Base-by-base conservation (phyloP, 805 yeast species). In the Starmerella sp. region DNA sequence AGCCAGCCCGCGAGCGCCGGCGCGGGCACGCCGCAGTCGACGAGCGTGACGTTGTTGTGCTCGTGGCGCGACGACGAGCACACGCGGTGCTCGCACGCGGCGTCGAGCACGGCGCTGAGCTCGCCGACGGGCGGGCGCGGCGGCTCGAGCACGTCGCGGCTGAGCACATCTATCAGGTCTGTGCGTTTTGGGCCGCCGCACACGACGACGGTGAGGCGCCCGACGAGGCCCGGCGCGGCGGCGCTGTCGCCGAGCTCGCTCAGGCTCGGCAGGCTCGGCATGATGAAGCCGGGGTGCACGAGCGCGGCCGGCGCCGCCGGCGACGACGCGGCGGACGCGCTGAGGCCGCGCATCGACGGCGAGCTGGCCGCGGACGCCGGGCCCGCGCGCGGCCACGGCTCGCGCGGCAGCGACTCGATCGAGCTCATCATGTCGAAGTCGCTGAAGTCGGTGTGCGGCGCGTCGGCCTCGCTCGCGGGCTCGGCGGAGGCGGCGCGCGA, bases 401-500 rank as follows among this genome's bases (percentile, higher is more conserved):
- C 49, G 29, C 39, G 37, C 13, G 53, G 43, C 30, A 55, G 54
- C 30, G 55, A 52, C 39, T 55, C 58, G n/a, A 55, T 52, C 6
- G 54, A 52, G 15, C 57, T 54, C 36, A 54, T 52, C 56, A 57
- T 49, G 38, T 57, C 60, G 17, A 54, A 15, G 17, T 55, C 57
- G 43, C 55, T 48, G 50, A 51, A 52, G 13, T 55, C 57, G 4
- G 41, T 30, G 35, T 28, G 32, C 31, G n/a, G 5, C 6, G 17
- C 43, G n/a, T 32, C 39, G 29, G n/a, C 29, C 28, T 28, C 41
- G 41, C 32, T 41, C 5, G 22, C 35, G 17, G 48, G 53, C 48
- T 41, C 48, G 9, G 29, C 28, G 7, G 46, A 50, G 14, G 32
- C 37, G 31, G 14, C 49, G 37, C 43, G 48, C 43, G 47, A 22